Evolutionary conservation across 345 rosid genomes (phyloP).

Genomic region (Nephelium lappaceum): DNA sequence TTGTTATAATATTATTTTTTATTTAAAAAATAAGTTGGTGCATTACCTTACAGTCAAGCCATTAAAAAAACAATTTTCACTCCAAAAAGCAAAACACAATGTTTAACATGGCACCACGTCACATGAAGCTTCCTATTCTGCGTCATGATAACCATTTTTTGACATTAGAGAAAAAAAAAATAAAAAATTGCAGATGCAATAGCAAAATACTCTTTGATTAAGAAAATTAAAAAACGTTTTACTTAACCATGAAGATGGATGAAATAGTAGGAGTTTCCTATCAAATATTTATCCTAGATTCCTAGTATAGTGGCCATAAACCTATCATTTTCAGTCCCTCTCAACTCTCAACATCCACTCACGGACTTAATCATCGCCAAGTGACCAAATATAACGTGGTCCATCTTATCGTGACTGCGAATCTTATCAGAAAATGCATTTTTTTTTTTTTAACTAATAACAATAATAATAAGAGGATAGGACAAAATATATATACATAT

Average conservation of each 20-base stretch:
- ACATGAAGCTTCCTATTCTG: background rate
- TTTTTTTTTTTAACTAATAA: too few relatives aligned
- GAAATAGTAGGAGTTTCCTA: background rate
- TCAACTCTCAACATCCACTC: background rate
- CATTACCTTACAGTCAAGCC: too few relatives aligned
- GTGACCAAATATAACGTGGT: background rate
- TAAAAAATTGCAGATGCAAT: background rate
- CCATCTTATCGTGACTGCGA: constrained; percentile 14
- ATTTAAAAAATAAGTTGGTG: too few relatives aligned
- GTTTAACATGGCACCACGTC: background rate
- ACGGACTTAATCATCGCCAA: background rate
- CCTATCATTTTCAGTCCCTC: background rate
- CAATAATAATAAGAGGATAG: too few relatives aligned
- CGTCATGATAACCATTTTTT: background rate
- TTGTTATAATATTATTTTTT: background rate
- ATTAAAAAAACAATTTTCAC: background rate
- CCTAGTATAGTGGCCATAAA: background rate
- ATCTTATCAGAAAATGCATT: constrained; percentile 19
- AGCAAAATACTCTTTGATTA: background rate
- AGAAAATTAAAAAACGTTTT: background rate
- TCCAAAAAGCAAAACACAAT: background rate
- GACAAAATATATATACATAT: background rate
- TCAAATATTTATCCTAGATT: background rate
- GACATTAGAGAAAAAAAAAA: too few relatives aligned
- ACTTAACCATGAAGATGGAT: background rate